Percentiles rank a stretch among this genome's conserved stretches.
Evolutionary conservation across 768 basidiomycete species (phyloP).

Genomic region (Pleurotus giganteus): DNA sequence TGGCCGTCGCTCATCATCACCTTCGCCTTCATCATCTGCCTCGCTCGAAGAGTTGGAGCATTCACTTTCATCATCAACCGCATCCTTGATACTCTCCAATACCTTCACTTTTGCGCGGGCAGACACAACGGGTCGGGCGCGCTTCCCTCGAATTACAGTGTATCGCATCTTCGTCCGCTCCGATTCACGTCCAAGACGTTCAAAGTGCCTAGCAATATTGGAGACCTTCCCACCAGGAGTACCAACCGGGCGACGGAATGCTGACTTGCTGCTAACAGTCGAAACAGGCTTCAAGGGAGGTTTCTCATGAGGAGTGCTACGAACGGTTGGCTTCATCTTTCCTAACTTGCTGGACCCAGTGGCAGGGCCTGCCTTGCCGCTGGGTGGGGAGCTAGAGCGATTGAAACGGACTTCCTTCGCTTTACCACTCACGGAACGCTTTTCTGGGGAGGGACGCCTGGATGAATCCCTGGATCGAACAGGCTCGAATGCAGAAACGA

Average conservation of each 20-base stretch:
- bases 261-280: conserved; percentile 42
- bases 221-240: conserved; percentile 71
- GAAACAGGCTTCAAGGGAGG: conserved; percentile 40
- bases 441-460: conserved; percentile 73
- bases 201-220: conserved; percentile 88
- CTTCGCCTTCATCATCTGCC: conserved; percentile 56
- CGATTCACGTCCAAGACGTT: conserved; percentile 72
- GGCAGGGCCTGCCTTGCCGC: conserved; percentile 26
- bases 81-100: conserved; percentile 87
- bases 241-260: conserved; percentile 51
- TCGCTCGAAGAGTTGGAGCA: conserved; percentile 62
- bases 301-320: conserved; percentile 37
- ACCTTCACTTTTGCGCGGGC: conserved; percentile 87
- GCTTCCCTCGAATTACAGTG: conserved; percentile 81
- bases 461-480: conserved; percentile 52
- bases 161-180: conserved; percentile 78
- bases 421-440: conserved; percentile 40
- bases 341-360: conserved; percentile 37
- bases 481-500: conserved; percentile 40
- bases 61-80: conserved; percentile 83
- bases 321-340: conserved; percentile 7
- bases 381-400: conserved; percentile 46
- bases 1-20: conserved; percentile 36
- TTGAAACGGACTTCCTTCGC: conserved; percentile 38
- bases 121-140: conserved; percentile 87